A percentile compares a stretch with the other conserved stretches of the same genome.
Evolutionary conservation across 305 asterid species (phyloP).

Genomic region (Andrographis paniculata): DNA sequence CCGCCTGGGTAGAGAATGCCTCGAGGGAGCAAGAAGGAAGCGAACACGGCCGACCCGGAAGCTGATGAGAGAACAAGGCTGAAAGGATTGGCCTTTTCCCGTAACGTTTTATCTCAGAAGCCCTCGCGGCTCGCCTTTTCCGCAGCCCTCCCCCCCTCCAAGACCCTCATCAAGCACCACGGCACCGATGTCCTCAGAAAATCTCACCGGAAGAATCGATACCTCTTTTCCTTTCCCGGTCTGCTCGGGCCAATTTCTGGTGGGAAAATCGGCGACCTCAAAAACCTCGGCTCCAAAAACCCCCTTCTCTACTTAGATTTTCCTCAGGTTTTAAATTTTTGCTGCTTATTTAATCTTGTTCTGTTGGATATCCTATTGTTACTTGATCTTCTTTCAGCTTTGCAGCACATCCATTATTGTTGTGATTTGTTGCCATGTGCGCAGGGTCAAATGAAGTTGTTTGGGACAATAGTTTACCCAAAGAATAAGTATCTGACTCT

Average conservation of each 20-base stretch:
- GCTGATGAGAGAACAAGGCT: slow-evolving; percentile 53
- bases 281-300: slow-evolving; percentile 78
- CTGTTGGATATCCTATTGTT: neutral
- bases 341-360: neutral
- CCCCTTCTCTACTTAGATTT: slow-evolving; percentile 83
- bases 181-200: slow-evolving; percentile 65
- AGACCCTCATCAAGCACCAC: slow-evolving; percentile 64
- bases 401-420: neutral
- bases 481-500: slow-evolving; percentile 74
- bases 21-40: slow-evolving; percentile 41
- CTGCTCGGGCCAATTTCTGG: slow-evolving; percentile 65
- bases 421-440: slow-evolving; percentile 13
- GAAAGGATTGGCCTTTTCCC: slow-evolving; percentile 42
- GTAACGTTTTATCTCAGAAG: slow-evolving; percentile 36
- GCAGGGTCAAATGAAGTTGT: slow-evolving; percentile 91
- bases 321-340: slow-evolving; percentile 47
- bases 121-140: slow-evolving; percentile 29
- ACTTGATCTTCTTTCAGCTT: neutral
- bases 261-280: slow-evolving; percentile 78
- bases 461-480: slow-evolving; percentile 81
- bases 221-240: slow-evolving; percentile 75
- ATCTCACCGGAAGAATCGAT: slow-evolving; percentile 64
- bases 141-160: slow-evolving; percentile 50
- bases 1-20: slow-evolving; percentile 41
- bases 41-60: slow-evolving; percentile 34